Percentiles rank a stretch among this genome's conserved stretches.
phyloP scores from a whole-genome alignment of 1,284 basidiomycete species.

The Mycena sp. region DNA sequence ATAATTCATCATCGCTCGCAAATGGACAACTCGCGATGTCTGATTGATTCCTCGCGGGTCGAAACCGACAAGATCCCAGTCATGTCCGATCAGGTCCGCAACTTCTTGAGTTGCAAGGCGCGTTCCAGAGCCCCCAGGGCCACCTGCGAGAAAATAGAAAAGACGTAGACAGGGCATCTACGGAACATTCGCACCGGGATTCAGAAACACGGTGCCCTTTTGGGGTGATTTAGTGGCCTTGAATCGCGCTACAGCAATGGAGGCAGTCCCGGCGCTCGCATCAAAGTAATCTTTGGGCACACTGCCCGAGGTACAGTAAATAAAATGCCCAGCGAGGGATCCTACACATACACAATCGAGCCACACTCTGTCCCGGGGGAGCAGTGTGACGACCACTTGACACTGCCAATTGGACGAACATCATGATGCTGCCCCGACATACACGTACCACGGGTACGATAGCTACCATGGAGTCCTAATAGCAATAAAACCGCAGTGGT shows the following conservation, averaged over 20 bases:
- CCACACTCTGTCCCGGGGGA: slow-evolving; percentile 17
- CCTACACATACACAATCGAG: slow-evolving; percentile 19
- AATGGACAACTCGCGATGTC: slow-evolving; percentile 7
- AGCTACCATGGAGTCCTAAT: too few species aligned
- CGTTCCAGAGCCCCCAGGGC: slow-evolving; percentile 40
- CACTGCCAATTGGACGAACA: too few species aligned
- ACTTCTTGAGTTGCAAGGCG: slow-evolving; percentile 19
- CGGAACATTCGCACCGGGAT: slow-evolving; percentile 32
- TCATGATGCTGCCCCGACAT: too few species aligned
- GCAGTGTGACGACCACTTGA: slow-evolving; percentile 14
- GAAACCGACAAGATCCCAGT: slow-evolving; percentile 28
- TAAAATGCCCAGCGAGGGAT: background rate
- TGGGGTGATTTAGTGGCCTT: slow-evolving; percentile 35
- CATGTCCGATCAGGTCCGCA: slow-evolving; percentile 23
- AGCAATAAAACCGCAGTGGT: too few species aligned
- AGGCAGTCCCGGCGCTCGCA: slow-evolving; percentile 35
- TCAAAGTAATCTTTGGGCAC: slow-evolving; percentile 46
- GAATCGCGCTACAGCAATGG: slow-evolving; percentile 39
- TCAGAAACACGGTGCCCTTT: slow-evolving; percentile 38
- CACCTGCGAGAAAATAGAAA: slow-evolving; percentile 31
- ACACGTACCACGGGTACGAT: too few species aligned
- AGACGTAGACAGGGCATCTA: background rate
- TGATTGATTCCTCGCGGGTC: slow-evolving; percentile 27
- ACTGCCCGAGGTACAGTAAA: slow-evolving; percentile 16
- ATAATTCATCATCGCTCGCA: background rate